Evolutionary conservation across 73 alveolate genomes (phyloP), one percentile per base, ranked within the genome.

Genomic region (Paramecium pentaurelia): DNA sequence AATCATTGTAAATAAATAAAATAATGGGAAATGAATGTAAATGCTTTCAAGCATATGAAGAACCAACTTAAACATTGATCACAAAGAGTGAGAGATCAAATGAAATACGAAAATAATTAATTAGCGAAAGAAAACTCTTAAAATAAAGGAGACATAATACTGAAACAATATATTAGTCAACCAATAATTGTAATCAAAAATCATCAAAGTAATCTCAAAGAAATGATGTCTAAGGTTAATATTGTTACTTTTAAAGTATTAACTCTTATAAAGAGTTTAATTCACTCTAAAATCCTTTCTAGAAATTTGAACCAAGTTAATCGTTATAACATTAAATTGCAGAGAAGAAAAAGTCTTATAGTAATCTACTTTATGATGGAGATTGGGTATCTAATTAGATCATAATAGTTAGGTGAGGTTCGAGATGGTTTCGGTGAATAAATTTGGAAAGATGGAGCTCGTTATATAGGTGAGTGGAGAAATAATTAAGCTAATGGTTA

Each of bases 291-390:
- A 64, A 64, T 28, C 20, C 22, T 11, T 8, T 16, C 9, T 22
- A 60, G 77, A 60, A 60, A 27, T 60, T 64, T 64, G 51, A 64
- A 28, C 28, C 2, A 3, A 64, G 47, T 34, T 32, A 64, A 28
- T 64, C 84, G 49, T 64, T 64, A 64, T 64, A 28, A 64, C 47
- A 64, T 25, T 32, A 32, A 14, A 34, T 11, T 0, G 2, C 20
- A 64, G 84, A 64, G 4, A 8, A 64, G 27, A 64, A 64, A 64
- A 32, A 28, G 49, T 93, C 92, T 92, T 84, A 86, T 47, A 77
- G 95, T 32, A 97, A 97, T 10, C 96, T 97, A 16, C 88, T 93
- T 10, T 96, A 96, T 60, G 96, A 93, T 16, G 98, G 98, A 28
- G 95, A 96, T 54, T 96, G 98, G 98, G 94, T 75, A 75, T 4